Conservation (phyloP, 768 basidiomycete species). For the Grammothele lineata region DNA sequence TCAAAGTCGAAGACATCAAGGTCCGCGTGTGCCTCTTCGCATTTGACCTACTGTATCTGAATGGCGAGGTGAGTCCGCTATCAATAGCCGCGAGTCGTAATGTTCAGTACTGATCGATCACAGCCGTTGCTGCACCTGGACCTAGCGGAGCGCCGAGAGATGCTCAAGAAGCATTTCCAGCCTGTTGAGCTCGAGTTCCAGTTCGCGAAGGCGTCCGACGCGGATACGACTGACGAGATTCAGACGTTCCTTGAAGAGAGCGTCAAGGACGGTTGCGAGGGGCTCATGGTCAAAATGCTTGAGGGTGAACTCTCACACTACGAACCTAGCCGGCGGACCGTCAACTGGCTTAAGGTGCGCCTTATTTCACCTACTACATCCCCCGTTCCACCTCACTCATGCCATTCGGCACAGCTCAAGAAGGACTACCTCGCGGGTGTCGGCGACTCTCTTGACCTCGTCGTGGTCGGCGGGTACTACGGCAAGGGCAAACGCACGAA, state of each 20-base stretch:
- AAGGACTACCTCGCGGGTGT: slow-evolving; percentile 97
- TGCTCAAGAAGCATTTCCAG: slow-evolving; percentile 78
- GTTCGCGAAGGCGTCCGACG: slow-evolving; percentile 89
- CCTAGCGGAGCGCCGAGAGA: slow-evolving; percentile 68
- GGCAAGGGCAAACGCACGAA: slow-evolving; percentile 98
- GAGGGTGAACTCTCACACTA: slow-evolving; percentile 90
- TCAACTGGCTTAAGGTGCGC: slow-evolving; percentile 95
- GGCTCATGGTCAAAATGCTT: slow-evolving; percentile 99
- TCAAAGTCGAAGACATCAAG: slow-evolving; percentile 96
- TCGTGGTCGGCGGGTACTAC: slow-evolving; percentile 96
- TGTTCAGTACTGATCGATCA: background rate
- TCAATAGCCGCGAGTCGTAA: slow-evolving; percentile 1
- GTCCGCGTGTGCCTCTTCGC: slow-evolving; percentile 95
- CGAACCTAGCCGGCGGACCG: slow-evolving; percentile 90
- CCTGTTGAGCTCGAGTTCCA: slow-evolving; percentile 85
- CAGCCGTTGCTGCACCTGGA: slow-evolving; percentile 82
- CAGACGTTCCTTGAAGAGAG: slow-evolving; percentile 93
- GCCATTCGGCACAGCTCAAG: slow-evolving; percentile 64
- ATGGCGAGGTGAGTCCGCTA: slow-evolving; percentile 73
- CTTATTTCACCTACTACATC: background rate
- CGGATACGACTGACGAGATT: slow-evolving; percentile 89
- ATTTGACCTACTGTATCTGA: slow-evolving; percentile 94
- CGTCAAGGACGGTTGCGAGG: slow-evolving; percentile 98
- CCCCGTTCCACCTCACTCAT: too few species aligned
- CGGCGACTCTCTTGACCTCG: slow-evolving; percentile 95